These are phyloP conservation scores for Xylaria venustula DNA, from an alignment of 495 filamentous ascomycete genomes.

Conservation along the genomic window DNA sequence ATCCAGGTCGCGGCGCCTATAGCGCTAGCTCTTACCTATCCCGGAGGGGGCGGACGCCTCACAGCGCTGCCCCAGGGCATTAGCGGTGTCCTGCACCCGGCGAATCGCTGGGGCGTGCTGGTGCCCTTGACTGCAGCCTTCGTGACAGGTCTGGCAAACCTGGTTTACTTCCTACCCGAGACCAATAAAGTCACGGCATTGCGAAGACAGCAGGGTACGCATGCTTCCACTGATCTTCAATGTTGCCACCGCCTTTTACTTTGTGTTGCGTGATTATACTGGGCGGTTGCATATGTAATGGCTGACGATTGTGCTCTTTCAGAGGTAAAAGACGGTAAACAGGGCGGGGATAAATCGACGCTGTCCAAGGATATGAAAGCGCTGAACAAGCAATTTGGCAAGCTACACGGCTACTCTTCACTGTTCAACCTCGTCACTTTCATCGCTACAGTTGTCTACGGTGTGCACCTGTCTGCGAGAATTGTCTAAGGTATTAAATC, in stretches of 20 bases:
- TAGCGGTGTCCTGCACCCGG: conserved; percentile 52
- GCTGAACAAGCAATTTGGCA: conserved; percentile 77
- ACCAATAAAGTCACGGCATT: conserved; percentile 71
- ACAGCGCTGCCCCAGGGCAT: conserved; percentile 40
- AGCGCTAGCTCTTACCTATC: conserved; percentile 74
- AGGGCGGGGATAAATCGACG: conserved; percentile 68
- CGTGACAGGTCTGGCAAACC: conserved; percentile 63
- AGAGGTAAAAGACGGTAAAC: conserved; percentile 71
- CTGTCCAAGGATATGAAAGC: conserved; percentile 78
- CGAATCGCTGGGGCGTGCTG: conserved; percentile 58
- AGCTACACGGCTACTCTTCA: conserved; percentile 74
- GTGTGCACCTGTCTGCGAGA: conserved; percentile 61
- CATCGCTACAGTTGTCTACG: conserved; percentile 69
- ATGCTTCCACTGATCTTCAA: neutral
- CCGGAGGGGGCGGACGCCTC: neutral
- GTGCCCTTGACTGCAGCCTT: conserved; percentile 66
- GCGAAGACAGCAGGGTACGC: conserved; percentile 71
- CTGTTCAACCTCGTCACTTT: conserved; percentile 71
- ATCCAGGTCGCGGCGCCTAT: conserved; percentile 73
- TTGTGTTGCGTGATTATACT: neutral
- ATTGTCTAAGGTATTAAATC: conserved; percentile 31
- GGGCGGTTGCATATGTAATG: neutral
- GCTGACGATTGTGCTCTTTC: neutral
- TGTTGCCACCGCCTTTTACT: neutral
- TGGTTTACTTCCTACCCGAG: conserved; percentile 64